phyloP scores from a whole-genome alignment of 495 filamentous ascomycete genomes.

The Penicillium ucsense region DNA sequence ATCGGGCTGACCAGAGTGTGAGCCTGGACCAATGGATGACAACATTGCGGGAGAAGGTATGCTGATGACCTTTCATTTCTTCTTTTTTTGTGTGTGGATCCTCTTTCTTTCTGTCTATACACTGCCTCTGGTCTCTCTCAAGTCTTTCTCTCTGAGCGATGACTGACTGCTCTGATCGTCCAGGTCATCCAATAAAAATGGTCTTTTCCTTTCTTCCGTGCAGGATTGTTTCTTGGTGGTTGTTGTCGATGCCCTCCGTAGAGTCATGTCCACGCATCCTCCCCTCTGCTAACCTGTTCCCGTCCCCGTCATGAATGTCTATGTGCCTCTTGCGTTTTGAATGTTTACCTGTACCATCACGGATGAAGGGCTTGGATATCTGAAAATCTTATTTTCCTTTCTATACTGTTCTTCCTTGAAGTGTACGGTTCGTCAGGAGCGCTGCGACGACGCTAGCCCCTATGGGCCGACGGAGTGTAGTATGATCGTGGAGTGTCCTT shows the following conservation, averaged over 20 bases:
- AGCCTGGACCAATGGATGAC: slow-evolving; percentile 93
- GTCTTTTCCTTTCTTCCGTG: not conserved
- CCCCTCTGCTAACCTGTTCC: not conserved
- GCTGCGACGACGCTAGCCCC: too few species aligned
- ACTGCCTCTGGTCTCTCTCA: not conserved
- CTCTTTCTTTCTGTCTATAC: too few species aligned
- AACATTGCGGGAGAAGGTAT: slow-evolving; percentile 88
- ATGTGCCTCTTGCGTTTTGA: slow-evolving; percentile 1
- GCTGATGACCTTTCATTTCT: slow-evolving; percentile 20
- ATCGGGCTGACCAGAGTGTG: slow-evolving; percentile 85
- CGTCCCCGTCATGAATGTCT: not conserved
- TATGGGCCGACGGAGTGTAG: too few species aligned
- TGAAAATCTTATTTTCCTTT: not conserved
- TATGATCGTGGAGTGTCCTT: too few species aligned
- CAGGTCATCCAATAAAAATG: slow-evolving; percentile 19
- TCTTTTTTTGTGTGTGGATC: not conserved
- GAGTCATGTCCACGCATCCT: not conserved
- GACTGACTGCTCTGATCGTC: not conserved
- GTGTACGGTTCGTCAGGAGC: too few species aligned
- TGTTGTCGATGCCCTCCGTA: not conserved
- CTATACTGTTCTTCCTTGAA: not conserved
- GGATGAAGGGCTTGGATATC: slow-evolving; percentile 1
- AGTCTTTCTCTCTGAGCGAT: not conserved
- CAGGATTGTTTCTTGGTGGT: too few species aligned
- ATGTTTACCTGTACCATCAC: slow-evolving; percentile 16